Conservation (phyloP, 306 rosid genomes). For the Pyrus betulifolia region DNA sequence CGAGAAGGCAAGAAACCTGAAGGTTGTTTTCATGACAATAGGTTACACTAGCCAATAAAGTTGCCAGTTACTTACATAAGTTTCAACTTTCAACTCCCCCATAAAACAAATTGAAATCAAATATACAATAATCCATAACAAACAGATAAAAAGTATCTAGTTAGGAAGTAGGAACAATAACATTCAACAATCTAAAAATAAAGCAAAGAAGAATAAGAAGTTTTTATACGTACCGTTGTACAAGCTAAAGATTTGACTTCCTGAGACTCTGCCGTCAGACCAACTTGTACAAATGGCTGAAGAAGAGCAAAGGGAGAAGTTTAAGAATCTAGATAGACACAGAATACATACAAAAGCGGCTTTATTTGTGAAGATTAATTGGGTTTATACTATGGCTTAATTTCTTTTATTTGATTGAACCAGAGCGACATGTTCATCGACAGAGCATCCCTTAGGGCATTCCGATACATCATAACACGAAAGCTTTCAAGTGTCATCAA, state of each 20-base stretch:
- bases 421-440: neutral
- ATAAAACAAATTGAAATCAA: neutral
- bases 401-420: neutral
- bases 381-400: neutral
- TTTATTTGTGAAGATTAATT: neutral
- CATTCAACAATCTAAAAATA: neutral
- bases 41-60: neutral
- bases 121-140: neutral
- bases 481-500: neutral
- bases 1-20: conserved; percentile 69
- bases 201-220: neutral
- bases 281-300: conserved; percentile 83
- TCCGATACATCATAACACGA: neutral
- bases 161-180: neutral
- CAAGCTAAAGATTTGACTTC: conserved; percentile 72
- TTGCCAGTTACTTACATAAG: neutral
- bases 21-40: conserved; percentile 12
- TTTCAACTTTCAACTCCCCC: neutral
- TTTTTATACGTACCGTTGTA: conserved; percentile 53
- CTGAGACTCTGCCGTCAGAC: conserved; percentile 77
- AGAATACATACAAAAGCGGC: neutral
- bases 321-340: neutral
- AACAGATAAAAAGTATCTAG: neutral
- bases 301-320: neutral
- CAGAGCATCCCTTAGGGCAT: neutral